Conservation (phyloP, 2,329 filamentous ascomycete species). For the Celoporthe dispersa region DNA sequence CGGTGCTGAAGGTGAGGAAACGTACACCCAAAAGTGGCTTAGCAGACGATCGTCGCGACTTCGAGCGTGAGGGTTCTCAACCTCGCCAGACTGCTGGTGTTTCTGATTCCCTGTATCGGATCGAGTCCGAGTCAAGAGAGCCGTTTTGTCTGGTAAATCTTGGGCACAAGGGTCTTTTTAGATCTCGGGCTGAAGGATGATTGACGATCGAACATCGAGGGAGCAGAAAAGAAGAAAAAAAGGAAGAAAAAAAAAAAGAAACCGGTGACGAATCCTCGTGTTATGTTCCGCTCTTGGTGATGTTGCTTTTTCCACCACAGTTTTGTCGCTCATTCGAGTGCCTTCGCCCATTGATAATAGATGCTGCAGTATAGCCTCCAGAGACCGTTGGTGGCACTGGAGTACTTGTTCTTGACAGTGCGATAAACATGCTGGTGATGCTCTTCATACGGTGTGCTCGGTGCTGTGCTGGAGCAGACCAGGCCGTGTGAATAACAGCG, state of each 20-base stretch:
- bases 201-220: background rate
- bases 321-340: background rate
- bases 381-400: background rate
- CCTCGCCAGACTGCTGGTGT: background rate
- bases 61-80: background rate
- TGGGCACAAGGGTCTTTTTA: background rate
- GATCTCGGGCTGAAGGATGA: background rate
- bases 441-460: background rate
- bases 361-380: constrained; percentile 2
- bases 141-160: background rate
- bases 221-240: no score
- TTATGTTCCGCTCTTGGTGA: background rate
- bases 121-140: background rate
- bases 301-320: constrained; percentile 3
- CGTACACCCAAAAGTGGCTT: background rate
- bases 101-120: background rate
- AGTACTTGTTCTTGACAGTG: background rate
- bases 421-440: background rate
- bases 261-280: background rate
- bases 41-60: background rate
- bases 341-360: background rate
- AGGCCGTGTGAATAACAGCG: background rate
- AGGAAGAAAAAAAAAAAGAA: background rate
- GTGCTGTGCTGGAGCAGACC: background rate
- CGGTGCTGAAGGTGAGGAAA: background rate